Evolutionary conservation across 129 eudicot genomes (phyloP), one percentile per base, ranked within the genome.

Genomic region (Saposhnikovia divaricata): DNA sequence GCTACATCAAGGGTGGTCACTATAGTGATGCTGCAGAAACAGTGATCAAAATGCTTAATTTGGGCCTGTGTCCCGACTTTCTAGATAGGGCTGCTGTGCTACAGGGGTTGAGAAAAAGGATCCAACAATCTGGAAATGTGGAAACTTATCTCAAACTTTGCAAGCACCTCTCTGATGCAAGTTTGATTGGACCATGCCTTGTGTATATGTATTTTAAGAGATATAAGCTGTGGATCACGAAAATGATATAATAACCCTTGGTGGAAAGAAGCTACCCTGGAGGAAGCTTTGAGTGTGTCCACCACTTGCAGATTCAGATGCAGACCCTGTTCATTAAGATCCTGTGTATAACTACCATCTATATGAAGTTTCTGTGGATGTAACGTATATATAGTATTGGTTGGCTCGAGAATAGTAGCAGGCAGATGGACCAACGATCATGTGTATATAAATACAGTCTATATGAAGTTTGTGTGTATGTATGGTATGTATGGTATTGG

Each of bases 1-100:
- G 98, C 70, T 94, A 94, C 76, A 82, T 94, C 43, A 94, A 89
- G 89, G 98, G 97, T 1, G 92, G 92, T 16, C 95, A 91, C 69
- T 91, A 85, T 63, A 82, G 80, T 37, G 85, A 88, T 83, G 97
- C 98, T 44, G 97, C 97, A 13, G 97, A 94, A 83, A 84, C 92
- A 10, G 87, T 91, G 0, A 76, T 81, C n/a, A 91, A 84, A 83
- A 94, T 94, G 96, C 91, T 94, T 10, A 88, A 91, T 75, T 76
- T 82, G 83, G 98, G 98, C 16, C 57, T 94, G 80, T 79, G 46
- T 21, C 98, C 97, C 0, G 97, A 91, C 76, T 87, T 84, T 75
- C 70, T 91, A 76, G 97, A 94, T 57, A 70, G 98, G 77, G 93
- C 85, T 31, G 98, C 97, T 9, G 96, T 91, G 76, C 79, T 94